Conservation (phyloP, 805 yeast species). For the Yueomyces sp. region DNA sequence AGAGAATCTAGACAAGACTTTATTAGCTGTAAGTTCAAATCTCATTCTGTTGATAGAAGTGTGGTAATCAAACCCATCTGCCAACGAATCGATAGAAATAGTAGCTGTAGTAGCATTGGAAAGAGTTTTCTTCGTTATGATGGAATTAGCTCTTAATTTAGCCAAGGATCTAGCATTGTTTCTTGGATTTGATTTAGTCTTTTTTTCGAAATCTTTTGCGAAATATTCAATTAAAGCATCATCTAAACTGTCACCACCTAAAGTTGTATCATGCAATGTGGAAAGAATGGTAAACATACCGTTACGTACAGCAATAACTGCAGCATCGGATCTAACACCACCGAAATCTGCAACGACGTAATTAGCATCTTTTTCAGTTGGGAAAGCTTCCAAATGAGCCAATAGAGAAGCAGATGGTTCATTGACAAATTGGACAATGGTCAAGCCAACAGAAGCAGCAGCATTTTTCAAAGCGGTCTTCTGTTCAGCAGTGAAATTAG, state of each 20-base stretch:
- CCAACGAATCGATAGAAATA: constrained; percentile 86
- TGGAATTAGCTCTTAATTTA: constrained; percentile 73
- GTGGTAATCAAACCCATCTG: constrained; percentile 90
- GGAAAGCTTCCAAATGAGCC: constrained; percentile 53
- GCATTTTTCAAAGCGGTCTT: constrained; percentile 46
- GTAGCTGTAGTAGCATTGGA: constrained; percentile 81
- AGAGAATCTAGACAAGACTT: constrained; percentile 62
- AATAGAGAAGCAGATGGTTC: constrained; percentile 89
- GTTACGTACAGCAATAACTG: constrained; percentile 85
- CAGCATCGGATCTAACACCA: constrained; percentile 90
- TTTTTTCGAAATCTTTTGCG: constrained; percentile 90
- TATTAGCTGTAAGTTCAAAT: constrained; percentile 76
- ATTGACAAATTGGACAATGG: constrained; percentile 73
- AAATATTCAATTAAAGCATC: constrained; percentile 66
- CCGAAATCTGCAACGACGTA: constrained; percentile 91
- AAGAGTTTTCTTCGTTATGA: constrained; percentile 78
- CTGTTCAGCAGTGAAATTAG: constrained; percentile 69
- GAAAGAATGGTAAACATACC: constrained; percentile 84
- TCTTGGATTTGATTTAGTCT: constrained; percentile 68
- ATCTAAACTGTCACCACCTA: constrained; percentile 87
- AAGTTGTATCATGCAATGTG: constrained; percentile 64
- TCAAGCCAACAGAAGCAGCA: constrained; percentile 59
- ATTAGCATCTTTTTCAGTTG: constrained; percentile 17
- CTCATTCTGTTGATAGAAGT: constrained; percentile 87
- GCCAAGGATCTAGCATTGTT: constrained; percentile 74